Evolutionary conservation across 164 flowering plant species (phyloP).

Genomic region (Houttuynia cordata): DNA sequence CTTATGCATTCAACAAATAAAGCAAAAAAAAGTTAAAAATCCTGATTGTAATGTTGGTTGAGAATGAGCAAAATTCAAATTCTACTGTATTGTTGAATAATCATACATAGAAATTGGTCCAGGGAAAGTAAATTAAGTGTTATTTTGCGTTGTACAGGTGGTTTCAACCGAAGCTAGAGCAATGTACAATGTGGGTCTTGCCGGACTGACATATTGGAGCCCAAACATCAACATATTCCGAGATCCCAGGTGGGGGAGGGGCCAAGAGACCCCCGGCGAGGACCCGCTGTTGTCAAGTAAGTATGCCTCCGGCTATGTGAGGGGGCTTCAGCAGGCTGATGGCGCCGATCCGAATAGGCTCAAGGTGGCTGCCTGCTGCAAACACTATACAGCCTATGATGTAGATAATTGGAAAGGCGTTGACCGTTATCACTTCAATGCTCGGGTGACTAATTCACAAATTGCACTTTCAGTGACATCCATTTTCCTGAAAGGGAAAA

Average conservation of each 20-base stretch:
- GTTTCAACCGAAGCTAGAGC: constrained; percentile 96
- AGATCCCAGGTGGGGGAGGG: constrained; percentile 98
- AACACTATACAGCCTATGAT: constrained; percentile 95
- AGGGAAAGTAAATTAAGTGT: neutral
- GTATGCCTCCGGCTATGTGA: constrained; percentile 62
- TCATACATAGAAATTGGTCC: neutral
- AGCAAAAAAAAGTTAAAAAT: no score
- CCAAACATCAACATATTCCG: constrained; percentile 84
- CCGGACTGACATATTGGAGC: constrained; percentile 92
- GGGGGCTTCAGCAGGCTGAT: constrained; percentile 68
- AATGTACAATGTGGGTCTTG: constrained; percentile 93
- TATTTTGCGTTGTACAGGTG: constrained; percentile 28
- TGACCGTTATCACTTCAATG: constrained; percentile 69
- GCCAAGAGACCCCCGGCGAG: constrained; percentile 97
- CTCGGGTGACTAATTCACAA: constrained; percentile 69
- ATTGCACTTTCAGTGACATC: no score
- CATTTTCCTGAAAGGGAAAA: no score
- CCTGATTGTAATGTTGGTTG: no score
- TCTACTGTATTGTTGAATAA: neutral
- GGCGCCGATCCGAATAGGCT: constrained; percentile 41
- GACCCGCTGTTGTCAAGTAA: constrained; percentile 82
- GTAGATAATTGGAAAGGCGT: constrained; percentile 85
- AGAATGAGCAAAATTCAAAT: no score
- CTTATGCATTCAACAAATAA: no score
- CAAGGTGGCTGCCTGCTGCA: constrained; percentile 95